These are phyloP conservation scores for Tolypocladium album DNA, from an alignment of 2,329 filamentous ascomycete species.

Conservation along the genomic window DNA sequence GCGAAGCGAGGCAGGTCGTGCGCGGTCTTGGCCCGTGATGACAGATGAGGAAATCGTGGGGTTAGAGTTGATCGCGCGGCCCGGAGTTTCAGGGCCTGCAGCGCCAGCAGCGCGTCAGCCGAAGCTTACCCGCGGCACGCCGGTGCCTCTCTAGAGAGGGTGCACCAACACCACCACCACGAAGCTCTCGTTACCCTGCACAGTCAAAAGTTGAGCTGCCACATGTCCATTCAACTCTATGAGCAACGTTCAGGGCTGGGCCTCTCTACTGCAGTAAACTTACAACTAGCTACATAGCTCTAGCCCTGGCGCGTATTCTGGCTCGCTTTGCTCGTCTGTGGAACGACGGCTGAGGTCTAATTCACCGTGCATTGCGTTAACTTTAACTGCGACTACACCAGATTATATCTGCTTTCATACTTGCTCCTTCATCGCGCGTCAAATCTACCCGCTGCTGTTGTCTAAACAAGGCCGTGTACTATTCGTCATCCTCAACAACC, in stretches of 20 bases:
- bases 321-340: too few species aligned
- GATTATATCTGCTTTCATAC: not conserved
- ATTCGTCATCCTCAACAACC: constrained; percentile 6
- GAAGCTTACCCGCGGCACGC: constrained; percentile 1
- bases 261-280: too few species aligned
- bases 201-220: too few species aligned
- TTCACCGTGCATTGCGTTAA: too few species aligned
- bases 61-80: not conserved
- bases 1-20: not conserved
- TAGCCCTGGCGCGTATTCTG: too few species aligned
- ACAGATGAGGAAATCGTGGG: not conserved
- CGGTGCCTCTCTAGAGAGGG: constrained; percentile 1
- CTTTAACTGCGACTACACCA: not conserved
- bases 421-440: too few species aligned
- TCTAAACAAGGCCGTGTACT: constrained; percentile 2
- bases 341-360: too few species aligned
- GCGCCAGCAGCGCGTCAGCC: not conserved
- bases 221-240: too few species aligned
- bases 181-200: too few species aligned
- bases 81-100: constrained; percentile 1
- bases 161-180: too few species aligned
- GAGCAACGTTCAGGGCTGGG: too few species aligned
- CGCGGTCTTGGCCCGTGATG: not conserved
- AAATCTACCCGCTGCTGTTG: not conserved
- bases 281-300: too few species aligned